Conservation (phyloP, 2,329 filamentous ascomycete genomes). For the Fusarium dimerum region DNA sequence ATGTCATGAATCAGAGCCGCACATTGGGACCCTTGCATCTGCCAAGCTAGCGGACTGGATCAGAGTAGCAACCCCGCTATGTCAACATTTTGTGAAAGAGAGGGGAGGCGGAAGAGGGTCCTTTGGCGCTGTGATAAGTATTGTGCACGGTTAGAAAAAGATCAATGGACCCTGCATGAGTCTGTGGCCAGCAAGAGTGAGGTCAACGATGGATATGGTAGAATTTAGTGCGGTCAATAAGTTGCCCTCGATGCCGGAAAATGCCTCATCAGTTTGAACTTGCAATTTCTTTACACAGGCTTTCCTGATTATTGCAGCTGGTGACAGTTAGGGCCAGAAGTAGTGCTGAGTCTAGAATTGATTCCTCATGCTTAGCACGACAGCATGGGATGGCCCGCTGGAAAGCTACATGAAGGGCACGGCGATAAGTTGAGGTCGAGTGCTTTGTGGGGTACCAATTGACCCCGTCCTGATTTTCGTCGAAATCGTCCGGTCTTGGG, state of each 20-base stretch:
- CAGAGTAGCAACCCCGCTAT: slow-evolving; percentile 14
- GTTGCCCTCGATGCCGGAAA: slow-evolving; percentile 8
- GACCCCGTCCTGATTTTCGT: neutral
- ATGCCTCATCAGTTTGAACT: slow-evolving; percentile 12
- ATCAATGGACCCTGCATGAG: slow-evolving; percentile 26
- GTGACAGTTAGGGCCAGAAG: neutral
- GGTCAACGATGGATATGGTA: slow-evolving; percentile 11
- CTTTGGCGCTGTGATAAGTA: neutral
- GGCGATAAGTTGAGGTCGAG: neutral
- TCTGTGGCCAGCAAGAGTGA: slow-evolving; percentile 2
- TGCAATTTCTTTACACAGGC: neutral
- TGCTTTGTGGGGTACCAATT: slow-evolving; percentile 5
- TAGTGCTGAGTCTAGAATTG: neutral
- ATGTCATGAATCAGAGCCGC: neutral
- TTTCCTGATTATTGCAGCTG: neutral
- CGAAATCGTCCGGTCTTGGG: slow-evolving; percentile 8
- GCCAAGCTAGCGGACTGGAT: neutral
- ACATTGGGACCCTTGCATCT: neutral
- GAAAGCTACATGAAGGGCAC: neutral
- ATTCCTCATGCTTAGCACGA: neutral
- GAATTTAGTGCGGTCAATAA: neutral
- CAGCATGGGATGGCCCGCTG: neutral
- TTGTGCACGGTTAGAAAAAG: slow-evolving; percentile 4
- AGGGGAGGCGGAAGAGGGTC: slow-evolving; percentile 20
- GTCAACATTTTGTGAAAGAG: slow-evolving; percentile 20